Evolutionary conservation across 2,329 filamentous ascomycete genomes (phyloP).

Genomic region (Apiospora aurea): DNA sequence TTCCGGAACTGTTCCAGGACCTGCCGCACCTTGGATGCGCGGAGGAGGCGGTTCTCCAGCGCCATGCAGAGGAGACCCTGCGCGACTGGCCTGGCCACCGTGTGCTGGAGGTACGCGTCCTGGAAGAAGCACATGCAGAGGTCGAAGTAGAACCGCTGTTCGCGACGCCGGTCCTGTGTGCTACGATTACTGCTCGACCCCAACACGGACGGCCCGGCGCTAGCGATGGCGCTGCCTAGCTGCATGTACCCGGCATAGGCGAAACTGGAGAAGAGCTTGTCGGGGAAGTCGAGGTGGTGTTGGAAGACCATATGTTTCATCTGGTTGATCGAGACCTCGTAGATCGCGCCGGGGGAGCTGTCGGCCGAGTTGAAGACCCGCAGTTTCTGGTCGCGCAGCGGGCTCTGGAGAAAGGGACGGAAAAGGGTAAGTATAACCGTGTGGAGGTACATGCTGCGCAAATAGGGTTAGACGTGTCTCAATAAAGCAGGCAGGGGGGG

Average conservation of each 20-base stretch:
- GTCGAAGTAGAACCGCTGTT: background rate
- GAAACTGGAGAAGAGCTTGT: background rate
- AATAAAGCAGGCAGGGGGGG: no score
- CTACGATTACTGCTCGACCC: accelerated
- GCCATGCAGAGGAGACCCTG: background rate
- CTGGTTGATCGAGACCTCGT: conserved; percentile 12
- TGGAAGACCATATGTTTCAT: conserved; percentile 15
- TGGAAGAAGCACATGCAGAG: conserved; percentile 7
- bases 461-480: background rate
- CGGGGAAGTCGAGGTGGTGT: background rate
- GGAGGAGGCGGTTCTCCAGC: background rate
- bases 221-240: background rate
- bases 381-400: background rate
- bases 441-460: conserved; percentile 9
- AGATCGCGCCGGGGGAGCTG: background rate
- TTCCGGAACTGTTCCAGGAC: background rate
- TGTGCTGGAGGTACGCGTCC: background rate
- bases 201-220: background rate
- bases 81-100: background rate
- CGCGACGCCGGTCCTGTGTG: background rate
- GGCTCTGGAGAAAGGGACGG: conserved; percentile 14
- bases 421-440: background rate
- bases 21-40: background rate
- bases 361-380: conserved; percentile 4
- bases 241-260: conserved; percentile 3